Evolutionary conservation across 495 filamentous ascomycete species (phyloP), one percentile per base, ranked within the genome.

Genomic region (Elasticomyces elasticus): DNA sequence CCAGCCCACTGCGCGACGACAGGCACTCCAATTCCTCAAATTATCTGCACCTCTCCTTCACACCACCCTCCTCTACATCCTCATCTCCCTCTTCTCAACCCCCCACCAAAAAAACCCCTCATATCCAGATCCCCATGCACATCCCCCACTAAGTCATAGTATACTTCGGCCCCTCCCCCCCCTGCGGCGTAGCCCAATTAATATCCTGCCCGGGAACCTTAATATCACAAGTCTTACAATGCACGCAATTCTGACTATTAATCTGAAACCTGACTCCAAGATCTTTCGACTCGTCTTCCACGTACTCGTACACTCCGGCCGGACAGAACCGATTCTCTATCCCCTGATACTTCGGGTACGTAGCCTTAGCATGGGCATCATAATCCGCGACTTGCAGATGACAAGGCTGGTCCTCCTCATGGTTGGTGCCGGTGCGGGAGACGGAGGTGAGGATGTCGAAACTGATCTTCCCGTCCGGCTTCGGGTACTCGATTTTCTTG

Each of bases 171-270:
- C 92, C 92, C 69, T 95, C 92, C 22, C 92, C 92, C 51, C 94
- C 92, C 68, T 95, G 88, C 20, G 92, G 92, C 3, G 90, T 90
- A 51, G 86, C 40, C 58, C 61, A 63, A 41, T 94, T 94, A 68
- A 97, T 97, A 68, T 95, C 92, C 71, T 99, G 92, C 47, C 82
- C 79, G 2, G 92, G 92, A 12, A 84, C 90, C 74, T 99, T 99
- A 69, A 99, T 97, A 70, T 99, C 92, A 66, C 92, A 99, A 2
- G 92, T 97, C 79, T 99, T 99, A 75, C 92, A 99, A 70, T 99
- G 92, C 52, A 99, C 92, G 67, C 92, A 99, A 69, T 97, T 96
- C 66, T 97, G 94, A 24, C 89, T 76, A 67, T 98, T 98, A 61
- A 99, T 97, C 73, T 96, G 89, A 73, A 99, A 99, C 56, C 88